Percentiles rank a stretch among this genome's conserved stretches.
phyloP scores from a whole-genome alignment of 164 flowering plant species.

The Stephania cephalantha region DNA sequence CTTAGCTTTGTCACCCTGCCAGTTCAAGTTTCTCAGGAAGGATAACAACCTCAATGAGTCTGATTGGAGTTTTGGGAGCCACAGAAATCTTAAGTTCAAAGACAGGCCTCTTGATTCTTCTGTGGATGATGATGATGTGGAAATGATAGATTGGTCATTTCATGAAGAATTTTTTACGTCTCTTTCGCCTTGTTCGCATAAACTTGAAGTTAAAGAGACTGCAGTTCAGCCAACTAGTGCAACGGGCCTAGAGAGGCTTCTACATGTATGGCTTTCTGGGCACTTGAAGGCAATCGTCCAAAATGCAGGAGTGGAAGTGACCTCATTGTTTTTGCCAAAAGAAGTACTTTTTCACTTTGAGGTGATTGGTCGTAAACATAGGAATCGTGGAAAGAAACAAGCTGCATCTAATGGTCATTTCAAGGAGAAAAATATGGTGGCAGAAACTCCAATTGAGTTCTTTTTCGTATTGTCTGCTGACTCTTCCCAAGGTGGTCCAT shows the following conservation, averaged over 20 bases:
- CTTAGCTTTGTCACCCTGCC: slow-evolving; percentile 68
- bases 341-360: slow-evolving; percentile 64
- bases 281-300: slow-evolving; percentile 51
- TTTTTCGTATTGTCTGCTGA: slow-evolving; percentile 50
- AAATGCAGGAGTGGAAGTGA: slow-evolving; percentile 32
- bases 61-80: slow-evolving; percentile 30
- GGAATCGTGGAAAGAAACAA: slow-evolving; percentile 18
- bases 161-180: slow-evolving; percentile 44
- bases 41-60: slow-evolving; percentile 28
- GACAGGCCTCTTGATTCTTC: slow-evolving; percentile 14
- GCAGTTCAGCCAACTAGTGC: slow-evolving; percentile 15
- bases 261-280: slow-evolving; percentile 57
- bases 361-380: slow-evolving; percentile 29
- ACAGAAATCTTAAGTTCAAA: slow-evolving; percentile 20
- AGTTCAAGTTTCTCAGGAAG: slow-evolving; percentile 39
- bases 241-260: slow-evolving; percentile 39
- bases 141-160: slow-evolving; percentile 42
- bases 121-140: slow-evolving; percentile 23
- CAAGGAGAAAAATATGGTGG: slow-evolving; percentile 19
- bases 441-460: slow-evolving; percentile 32
- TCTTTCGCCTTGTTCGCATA: slow-evolving; percentile 26
- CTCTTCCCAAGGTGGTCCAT: slow-evolving; percentile 23
- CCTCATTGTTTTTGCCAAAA: slow-evolving; percentile 52
- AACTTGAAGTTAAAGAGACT: slow-evolving; percentile 26
- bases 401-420: slow-evolving; percentile 16